Evolutionary conservation across 805 yeast species (phyloP).

Genomic region (Cyberlindnera suaveolens): DNA sequence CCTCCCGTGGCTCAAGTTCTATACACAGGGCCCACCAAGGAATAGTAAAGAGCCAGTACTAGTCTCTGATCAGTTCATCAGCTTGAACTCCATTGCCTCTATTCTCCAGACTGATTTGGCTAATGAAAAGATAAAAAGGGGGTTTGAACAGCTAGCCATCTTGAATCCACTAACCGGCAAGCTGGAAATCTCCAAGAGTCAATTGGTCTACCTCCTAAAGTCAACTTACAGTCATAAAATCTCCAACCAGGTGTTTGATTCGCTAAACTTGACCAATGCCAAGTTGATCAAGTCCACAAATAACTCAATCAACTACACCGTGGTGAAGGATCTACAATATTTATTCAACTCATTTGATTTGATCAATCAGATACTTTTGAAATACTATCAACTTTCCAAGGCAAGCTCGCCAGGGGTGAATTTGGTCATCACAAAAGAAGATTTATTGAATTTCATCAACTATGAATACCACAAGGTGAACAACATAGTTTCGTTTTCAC

Average conservation of each 20-base stretch:
- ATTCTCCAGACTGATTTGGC: conserved; percentile 35
- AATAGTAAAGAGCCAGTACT: conserved; percentile 1
- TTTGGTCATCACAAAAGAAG: conserved; percentile 31
- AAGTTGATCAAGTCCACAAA: conserved; percentile 21
- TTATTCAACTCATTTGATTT: conserved; percentile 35
- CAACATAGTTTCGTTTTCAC: conserved; percentile 34
- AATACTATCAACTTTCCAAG: conserved; percentile 22
- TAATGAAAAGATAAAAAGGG: conserved; percentile 26
- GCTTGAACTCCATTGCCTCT: conserved; percentile 34
- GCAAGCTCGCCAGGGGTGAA: conserved; percentile 15
- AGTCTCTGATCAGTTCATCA: conserved; percentile 22
- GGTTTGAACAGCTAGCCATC: conserved; percentile 24
- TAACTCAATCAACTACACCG: conserved; percentile 24
- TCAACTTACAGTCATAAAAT: conserved; percentile 33
- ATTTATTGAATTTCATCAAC: conserved; percentile 29
- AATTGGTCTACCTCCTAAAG: conserved; percentile 28
- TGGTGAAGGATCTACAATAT: conserved; percentile 32
- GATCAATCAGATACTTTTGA: conserved; percentile 31
- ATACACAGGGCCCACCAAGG: conserved; percentile 11
- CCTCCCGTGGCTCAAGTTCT: conserved; percentile 18
- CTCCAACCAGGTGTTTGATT: conserved; percentile 30
- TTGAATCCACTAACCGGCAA: conserved; percentile 24
- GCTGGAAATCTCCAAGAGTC: conserved; percentile 29
- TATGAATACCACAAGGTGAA: conserved; percentile 34
- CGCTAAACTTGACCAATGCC: conserved; percentile 20